Base-by-base conservation (phyloP, 1,284 basidiomycete species). In the Anthracocystis setariae region DNA sequence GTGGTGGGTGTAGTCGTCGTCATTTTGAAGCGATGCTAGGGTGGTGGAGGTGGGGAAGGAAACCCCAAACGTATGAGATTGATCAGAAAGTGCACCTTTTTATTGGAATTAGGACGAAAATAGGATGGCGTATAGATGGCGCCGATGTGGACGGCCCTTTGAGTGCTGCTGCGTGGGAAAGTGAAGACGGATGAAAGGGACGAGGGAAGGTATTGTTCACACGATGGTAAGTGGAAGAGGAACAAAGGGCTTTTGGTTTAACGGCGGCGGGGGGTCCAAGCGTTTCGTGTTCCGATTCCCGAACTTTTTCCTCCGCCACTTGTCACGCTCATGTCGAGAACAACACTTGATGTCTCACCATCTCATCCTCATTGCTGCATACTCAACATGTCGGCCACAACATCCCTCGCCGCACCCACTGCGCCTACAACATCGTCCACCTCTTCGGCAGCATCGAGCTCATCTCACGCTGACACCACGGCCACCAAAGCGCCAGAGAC, bases 11-110 rank as follows among this genome's bases (percentile, higher is more conserved):
- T 42, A 32, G 64, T 29, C 8, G 40, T 50, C 8, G 61, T 33
- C 65, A 68, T 68, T 4, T 37, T 59, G 29, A 40, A 15, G 27
- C 23, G 4, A 35, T 21, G 18, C 43, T 25, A 24, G 33, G 46
- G 27, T 48, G 53, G 39, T 55, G 45, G 52, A 48, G 38, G 25
- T 23, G 21, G 40, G 35, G 18, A 44, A 23, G 7, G 9, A 33
- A 29, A 25, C 25, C 1, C 3, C 21, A 37, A 29, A n/a, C 20
- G 15, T 27, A 18, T 46, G n/a, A 10, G 23, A 9, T n/a, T n/a
- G 29, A 29, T 29, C 29, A 12, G 7, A 12, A 29, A 5, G 12
- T 15, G 12, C 20, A 35, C 13, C 17, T 25, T 48, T 37, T 8
- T 29, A 12, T 29, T 7, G 29, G 7, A 29, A 29, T n/a, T n/a